Percentiles rank a stretch among this genome's conserved stretches.
Conservation (phyloP, 2,329 filamentous ascomycete genomes). For the Aurifilum marmelostoma region DNA sequence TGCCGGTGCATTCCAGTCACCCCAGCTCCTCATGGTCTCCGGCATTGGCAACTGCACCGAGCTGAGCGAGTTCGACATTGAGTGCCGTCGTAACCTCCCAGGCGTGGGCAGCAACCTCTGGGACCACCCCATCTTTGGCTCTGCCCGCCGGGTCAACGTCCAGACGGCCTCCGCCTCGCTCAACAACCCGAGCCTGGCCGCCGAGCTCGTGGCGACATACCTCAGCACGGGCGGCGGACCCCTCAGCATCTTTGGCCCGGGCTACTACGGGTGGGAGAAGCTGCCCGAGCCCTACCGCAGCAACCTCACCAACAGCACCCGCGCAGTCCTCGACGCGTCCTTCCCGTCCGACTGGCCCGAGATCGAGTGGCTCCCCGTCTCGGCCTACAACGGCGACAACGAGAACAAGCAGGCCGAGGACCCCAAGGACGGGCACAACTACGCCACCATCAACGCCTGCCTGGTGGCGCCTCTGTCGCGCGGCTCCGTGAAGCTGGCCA, state of each 20-base stretch:
- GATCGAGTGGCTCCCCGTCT: slow-evolving; percentile 21
- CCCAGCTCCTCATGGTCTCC: slow-evolving; percentile 41
- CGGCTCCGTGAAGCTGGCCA: slow-evolving; percentile 41
- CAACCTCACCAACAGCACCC: slow-evolving; percentile 15
- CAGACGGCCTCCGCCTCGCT: slow-evolving; percentile 12
- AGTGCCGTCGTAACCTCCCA: slow-evolving; percentile 32
- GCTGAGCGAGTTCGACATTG: slow-evolving; percentile 38
- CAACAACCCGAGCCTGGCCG: slow-evolving; percentile 11
- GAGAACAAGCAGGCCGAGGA: slow-evolving; percentile 20
- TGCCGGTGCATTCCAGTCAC: slow-evolving; percentile 46
- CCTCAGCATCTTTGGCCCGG: slow-evolving; percentile 21
- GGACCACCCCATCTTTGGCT: slow-evolving; percentile 21
- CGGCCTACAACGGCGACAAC: slow-evolving; percentile 20
- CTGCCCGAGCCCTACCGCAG: slow-evolving; percentile 18
- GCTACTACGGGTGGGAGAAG: slow-evolving; percentile 25
- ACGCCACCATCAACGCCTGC: slow-evolving; percentile 17
- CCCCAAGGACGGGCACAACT: slow-evolving; percentile 17
- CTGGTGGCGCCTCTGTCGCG: slow-evolving; percentile 36
- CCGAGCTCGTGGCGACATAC: slow-evolving; percentile 6
- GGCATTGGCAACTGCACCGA: slow-evolving; percentile 39
- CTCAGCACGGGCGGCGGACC: slow-evolving; percentile 6
- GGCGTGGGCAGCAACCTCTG: slow-evolving; percentile 33
- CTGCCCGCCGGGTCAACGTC: slow-evolving; percentile 16
- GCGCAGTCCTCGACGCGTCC: slow-evolving; percentile 14
- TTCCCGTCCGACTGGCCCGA: slow-evolving; percentile 24